phyloP scores from a whole-genome alignment of 169 alveolate genomes.

The Eimeria necatrix region DNA sequence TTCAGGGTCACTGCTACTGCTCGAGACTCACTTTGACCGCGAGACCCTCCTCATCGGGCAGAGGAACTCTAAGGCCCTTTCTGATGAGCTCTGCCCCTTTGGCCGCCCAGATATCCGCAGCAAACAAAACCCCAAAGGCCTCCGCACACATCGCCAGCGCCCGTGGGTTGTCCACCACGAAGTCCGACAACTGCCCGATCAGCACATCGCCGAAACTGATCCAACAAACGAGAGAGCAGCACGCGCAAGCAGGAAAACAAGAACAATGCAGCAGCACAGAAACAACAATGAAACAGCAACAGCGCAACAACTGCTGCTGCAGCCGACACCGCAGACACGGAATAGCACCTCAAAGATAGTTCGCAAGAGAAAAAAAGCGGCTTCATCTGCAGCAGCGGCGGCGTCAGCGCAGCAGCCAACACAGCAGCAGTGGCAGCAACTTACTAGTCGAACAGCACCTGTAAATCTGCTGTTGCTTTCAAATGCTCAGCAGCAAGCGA shows the following conservation, averaged over 20 bases:
- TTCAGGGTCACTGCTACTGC: not conserved
- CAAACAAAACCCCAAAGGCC: not conserved
- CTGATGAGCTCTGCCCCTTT: not conserved
- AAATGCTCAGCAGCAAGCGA: slow-evolving; percentile 3
- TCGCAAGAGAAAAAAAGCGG: not conserved
- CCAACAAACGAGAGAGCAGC: not conserved
- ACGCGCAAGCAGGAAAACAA: not conserved
- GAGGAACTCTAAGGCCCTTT: not conserved
- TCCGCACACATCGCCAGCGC: not conserved
- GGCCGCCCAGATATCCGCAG: not conserved
- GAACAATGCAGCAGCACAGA: not conserved
- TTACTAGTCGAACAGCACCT: not conserved
- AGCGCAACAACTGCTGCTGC: not conserved
- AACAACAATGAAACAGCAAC: not conserved
- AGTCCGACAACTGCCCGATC: slow-evolving; percentile 3
- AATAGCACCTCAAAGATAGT: not conserved
- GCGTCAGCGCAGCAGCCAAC: not conserved
- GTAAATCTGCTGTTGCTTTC: not conserved
- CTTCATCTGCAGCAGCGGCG: not conserved
- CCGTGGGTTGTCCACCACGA: not conserved
- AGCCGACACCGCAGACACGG: not conserved
- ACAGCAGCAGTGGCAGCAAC: slow-evolving; percentile 26
- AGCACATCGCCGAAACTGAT: not conserved
- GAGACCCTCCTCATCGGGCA: not conserved
- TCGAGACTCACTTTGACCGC: slow-evolving; percentile 8